These are phyloP conservation scores for Rhizopogon rudus DNA, from an alignment of 768 basidiomycete genomes.

Conservation along the genomic window DNA sequence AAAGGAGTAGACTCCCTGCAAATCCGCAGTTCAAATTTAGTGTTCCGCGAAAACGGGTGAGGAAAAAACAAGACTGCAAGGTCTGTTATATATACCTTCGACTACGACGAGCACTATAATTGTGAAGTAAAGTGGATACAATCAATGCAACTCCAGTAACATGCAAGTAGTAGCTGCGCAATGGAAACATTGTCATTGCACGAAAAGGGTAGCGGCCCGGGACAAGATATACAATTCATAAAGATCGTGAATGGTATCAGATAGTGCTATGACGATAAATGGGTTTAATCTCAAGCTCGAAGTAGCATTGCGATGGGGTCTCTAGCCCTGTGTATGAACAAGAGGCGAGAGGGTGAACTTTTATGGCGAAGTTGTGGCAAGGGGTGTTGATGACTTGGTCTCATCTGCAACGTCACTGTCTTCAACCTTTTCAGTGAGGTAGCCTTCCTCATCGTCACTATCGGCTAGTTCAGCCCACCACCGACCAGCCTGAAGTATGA, in stretches of 20 bases:
- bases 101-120: no score
- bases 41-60: no score
- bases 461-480: conserved; percentile 82
- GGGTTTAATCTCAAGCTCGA: not conserved
- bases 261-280: not conserved
- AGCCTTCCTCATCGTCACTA: conserved; percentile 41
- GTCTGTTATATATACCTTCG: no score
- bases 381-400: conserved; percentile 2
- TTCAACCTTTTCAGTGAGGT: conserved; percentile 25
- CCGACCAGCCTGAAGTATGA: conserved; percentile 77
- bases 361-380: not conserved
- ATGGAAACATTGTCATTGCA: not conserved
- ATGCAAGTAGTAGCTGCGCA: not conserved
- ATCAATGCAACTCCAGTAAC: no score
- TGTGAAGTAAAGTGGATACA: no score
- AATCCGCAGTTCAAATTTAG: no score
- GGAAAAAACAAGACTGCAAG: no score
- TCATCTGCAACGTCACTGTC: conserved; percentile 7
- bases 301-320: not conserved
- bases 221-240: not conserved
- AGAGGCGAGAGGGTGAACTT: not conserved
- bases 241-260: not conserved
- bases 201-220: no score
- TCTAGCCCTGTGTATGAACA: not conserved
- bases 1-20: no score